Base-by-base conservation (phyloP, 225 moss, liverwort and hornwort genomes). In the Physcomitrium patens region DNA sequence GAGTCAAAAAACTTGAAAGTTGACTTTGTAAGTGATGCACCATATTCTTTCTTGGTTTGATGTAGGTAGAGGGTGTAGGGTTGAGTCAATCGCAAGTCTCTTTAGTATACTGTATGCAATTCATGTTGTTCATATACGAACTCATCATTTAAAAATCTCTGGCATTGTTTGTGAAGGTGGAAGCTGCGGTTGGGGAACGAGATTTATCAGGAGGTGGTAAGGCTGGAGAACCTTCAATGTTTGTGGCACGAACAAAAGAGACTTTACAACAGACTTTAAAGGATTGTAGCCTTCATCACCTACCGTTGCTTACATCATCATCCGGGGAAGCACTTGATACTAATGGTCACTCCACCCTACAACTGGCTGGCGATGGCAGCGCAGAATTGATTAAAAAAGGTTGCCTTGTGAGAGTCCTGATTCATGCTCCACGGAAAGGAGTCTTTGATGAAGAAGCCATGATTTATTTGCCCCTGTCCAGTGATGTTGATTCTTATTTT, bases 391-490 rank as follows among this genome's bases (percentile, higher is more conserved):
- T 53, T 42, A 63, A 78, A 63, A 85, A 77, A 74, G 70, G 69
- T 16, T 92, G 91, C 69, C 80, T 87, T 15, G 85, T 91, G 52
- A 88, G 93, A 72, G 90, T 99, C 74, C 64, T 89, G 65, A 77
- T 99, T 51, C 76, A 60, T 46, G 82, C 90, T 53, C 95, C 95
- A 42, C 83, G 91, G 7, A 99, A 84, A 85, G 99, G 99, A 59
- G 86, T 84, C 47, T 60, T 95, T 54, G 86, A 92, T 66, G 87
- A 86, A 76, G 93, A 86, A 65, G 91, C 90, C 63, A 62, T 84
- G 47, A 84, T 99, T 49, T 93, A 86, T 73, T 56, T 86, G 69
- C 92, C 99, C 15, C 69, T 75, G 53, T 65, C 73, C 20, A 76
- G 79, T 65, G 99, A 99, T 78, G 58, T 80, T 75, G 59, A 87